Conservation (phyloP, 2,329 filamentous ascomycete genomes). For the Calonectria hawksworthii region DNA sequence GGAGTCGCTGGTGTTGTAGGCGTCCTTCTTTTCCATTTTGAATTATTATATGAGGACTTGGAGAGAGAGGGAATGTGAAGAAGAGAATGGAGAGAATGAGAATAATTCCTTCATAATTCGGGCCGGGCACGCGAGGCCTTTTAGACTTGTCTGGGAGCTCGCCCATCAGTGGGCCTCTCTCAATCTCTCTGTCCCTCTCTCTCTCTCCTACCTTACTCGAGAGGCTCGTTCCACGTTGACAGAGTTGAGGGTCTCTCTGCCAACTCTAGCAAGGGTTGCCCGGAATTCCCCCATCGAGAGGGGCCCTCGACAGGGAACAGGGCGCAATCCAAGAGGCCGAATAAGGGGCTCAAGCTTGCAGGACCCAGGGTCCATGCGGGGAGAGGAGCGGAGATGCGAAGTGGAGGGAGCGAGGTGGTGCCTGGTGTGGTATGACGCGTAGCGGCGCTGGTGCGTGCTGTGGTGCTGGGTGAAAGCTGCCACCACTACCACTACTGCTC, state of each 20-base stretch:
- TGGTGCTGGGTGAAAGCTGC: no score
- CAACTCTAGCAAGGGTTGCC: background rate
- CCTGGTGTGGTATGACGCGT: conserved; percentile 1
- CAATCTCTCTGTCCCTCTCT: background rate
- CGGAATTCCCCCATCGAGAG: background rate
- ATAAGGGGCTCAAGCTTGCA: background rate
- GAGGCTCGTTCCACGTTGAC: conserved; percentile 9
- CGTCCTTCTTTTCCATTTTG: conserved; percentile 8
- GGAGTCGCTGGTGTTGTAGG: conserved; percentile 5
- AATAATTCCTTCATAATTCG: background rate
- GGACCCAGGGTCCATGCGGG: conserved; percentile 2
- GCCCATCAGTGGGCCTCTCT: conserved; percentile 7
- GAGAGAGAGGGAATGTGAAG: background rate
- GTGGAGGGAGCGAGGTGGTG: background rate
- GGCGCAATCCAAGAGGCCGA: background rate
- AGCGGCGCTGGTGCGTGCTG: background rate
- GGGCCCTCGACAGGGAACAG: background rate
- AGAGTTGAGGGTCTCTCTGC: conserved; percentile 1
- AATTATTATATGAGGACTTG: background rate
- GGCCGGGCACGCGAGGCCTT: conserved; percentile 1
- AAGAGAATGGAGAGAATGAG: background rate
- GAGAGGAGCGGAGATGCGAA: background rate
- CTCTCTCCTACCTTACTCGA: background rate
- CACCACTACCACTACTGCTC: no score
- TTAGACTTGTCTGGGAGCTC: background rate